phyloP scores from a whole-genome alignment of 345 rosid species.

The Populus deltoides region DNA sequence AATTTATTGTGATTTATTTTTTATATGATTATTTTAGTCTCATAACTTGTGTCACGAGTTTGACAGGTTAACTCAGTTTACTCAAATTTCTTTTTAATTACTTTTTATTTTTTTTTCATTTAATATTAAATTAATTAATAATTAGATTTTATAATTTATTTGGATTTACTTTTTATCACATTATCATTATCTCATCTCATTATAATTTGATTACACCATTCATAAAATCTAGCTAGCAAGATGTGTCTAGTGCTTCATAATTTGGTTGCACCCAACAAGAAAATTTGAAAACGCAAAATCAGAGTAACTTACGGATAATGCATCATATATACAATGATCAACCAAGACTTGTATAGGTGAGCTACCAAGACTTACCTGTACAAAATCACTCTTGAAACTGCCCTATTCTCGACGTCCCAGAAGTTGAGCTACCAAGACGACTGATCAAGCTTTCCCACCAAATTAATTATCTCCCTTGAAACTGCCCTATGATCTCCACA shows the following conservation, averaged over 20 bases:
- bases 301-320: neutral
- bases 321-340: neutral
- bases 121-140: too few relatives aligned
- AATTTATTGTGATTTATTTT: too few relatives aligned
- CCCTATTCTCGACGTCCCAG: neutral
- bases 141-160: too few relatives aligned
- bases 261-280: neutral
- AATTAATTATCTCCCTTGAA: neutral
- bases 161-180: too few relatives aligned
- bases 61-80: fast-evolving
- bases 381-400: too few relatives aligned
- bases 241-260: neutral
- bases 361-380: too few relatives aligned
- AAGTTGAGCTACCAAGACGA: neutral
- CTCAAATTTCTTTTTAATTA: too few relatives aligned
- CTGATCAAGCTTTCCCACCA: neutral
- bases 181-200: too few relatives aligned
- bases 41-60: too few relatives aligned
- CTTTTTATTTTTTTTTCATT: too few relatives aligned
- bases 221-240: neutral
- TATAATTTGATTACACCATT: neutral
- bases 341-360: too few relatives aligned
- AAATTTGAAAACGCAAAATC: neutral
- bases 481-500: neutral
- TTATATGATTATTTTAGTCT: too few relatives aligned